Evolutionary conservation across 345 rosid species (phyloP).

Genomic region (Syzygium oleosum): DNA sequence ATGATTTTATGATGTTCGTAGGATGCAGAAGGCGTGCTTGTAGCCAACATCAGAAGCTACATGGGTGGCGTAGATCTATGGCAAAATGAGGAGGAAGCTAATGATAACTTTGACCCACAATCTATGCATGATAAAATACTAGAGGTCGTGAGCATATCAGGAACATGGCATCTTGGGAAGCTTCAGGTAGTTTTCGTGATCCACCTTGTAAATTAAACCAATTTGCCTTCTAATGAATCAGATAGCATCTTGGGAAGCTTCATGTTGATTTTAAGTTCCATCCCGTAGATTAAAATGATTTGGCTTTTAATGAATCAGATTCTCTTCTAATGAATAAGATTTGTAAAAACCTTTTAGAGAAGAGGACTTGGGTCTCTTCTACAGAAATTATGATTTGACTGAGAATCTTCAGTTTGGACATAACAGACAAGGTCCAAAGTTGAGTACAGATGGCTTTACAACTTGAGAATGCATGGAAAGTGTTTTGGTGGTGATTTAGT

Average conservation of each 20-base stretch:
- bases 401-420: background rate
- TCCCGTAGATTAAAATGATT: background rate
- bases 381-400: background rate
- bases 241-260: background rate
- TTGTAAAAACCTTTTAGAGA: background rate
- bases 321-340: background rate
- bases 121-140: slow-evolving; percentile 85
- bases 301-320: background rate
- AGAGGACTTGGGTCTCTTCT: background rate
- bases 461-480: background rate
- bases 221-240: background rate
- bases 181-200: slow-evolving; percentile 46
- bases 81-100: slow-evolving; percentile 76
- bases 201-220: background rate
- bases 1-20: slow-evolving; percentile 14
- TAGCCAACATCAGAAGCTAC: slow-evolving; percentile 84
- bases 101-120: slow-evolving; percentile 65
- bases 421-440: background rate
- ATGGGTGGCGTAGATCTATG: slow-evolving; percentile 93
- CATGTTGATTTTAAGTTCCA: background rate
- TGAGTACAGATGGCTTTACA: background rate
- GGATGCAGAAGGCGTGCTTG: slow-evolving; percentile 87
- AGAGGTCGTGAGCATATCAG: slow-evolving; percentile 80
- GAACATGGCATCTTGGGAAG: slow-evolving; percentile 86
- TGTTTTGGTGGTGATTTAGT: background rate